A percentile compares a stretch with the other conserved stretches of the same genome.
Evolutionary conservation across 1,284 basidiomycete species (phyloP).

Genomic region (Rhodotorula sp.): DNA sequence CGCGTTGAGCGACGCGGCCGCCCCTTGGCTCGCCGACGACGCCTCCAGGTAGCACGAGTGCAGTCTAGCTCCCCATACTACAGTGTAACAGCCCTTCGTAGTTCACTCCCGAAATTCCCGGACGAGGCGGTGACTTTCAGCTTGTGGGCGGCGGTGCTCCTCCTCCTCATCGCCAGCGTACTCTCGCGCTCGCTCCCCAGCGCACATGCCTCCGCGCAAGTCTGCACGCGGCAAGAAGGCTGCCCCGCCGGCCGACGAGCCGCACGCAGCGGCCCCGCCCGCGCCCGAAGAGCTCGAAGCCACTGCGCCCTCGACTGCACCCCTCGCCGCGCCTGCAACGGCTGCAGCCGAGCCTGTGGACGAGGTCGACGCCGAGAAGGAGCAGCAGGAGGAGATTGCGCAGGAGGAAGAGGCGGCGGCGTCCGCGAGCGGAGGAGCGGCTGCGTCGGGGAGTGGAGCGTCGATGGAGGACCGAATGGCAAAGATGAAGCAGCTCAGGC

Average conservation of each 20-base stretch:
- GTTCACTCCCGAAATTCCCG: no score
- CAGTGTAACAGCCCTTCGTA: no score
- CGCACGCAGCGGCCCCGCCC: slow-evolving; percentile 16
- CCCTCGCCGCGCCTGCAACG: neutral
- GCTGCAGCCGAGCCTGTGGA: neutral
- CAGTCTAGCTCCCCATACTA: no score
- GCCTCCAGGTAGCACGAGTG: no score
- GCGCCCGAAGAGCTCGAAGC: slow-evolving; percentile 30
- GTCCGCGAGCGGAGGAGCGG: slow-evolving; percentile 6
- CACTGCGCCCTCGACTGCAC: neutral
- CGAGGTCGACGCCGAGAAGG: neutral
- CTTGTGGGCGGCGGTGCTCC: neutral
- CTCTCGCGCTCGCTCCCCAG: neutral
- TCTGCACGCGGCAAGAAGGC: slow-evolving; percentile 10
- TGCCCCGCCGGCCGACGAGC: neutral
- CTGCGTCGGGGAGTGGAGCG: neutral
- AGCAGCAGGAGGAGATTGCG: slow-evolving; percentile 24
- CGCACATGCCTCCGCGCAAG: slow-evolving; percentile 30
- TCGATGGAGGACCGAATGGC: slow-evolving; percentile 68
- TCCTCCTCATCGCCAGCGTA: neutral
- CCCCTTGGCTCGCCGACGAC: no score
- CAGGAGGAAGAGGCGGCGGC: slow-evolving; percentile 18
- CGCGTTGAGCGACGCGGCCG: no score
- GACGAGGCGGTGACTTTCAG: no score
- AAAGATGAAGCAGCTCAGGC: slow-evolving; percentile 71